These are phyloP conservation scores for Neofusicoccum sp. DNA, from an alignment of 2,329 filamentous ascomycete genomes.

Conservation along the genomic window DNA sequence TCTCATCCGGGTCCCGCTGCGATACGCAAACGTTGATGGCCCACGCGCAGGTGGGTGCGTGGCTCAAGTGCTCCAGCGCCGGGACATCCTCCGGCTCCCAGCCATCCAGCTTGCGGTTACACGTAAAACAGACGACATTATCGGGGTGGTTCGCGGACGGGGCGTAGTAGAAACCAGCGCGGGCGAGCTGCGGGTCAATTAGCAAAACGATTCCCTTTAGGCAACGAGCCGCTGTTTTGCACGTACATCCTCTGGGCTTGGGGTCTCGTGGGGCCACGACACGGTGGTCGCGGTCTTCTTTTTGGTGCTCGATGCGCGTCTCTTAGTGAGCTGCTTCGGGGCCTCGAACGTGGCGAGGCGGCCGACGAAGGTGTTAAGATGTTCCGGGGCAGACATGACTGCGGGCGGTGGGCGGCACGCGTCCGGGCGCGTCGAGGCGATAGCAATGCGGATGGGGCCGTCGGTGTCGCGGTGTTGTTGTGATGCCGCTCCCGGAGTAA, in stretches of 20 bases:
- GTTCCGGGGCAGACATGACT: conserved; percentile 39
- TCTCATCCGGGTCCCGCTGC: conserved; percentile 59
- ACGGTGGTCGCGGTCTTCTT: conserved; percentile 57
- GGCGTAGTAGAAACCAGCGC: conserved; percentile 86
- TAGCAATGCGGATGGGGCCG: conserved; percentile 11
- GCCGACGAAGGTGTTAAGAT: conserved; percentile 65
- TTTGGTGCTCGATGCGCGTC: conserved; percentile 65
- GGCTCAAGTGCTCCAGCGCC: conserved; percentile 78
- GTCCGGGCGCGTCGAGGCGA: neutral
- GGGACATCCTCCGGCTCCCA: conserved; percentile 90
- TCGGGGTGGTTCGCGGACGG: conserved; percentile 74
- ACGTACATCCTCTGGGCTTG: conserved; percentile 63
- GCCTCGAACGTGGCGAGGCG: conserved; percentile 78
- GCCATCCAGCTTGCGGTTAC: conserved; percentile 77
- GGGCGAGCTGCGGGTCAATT: conserved; percentile 64
- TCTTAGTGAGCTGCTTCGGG: conserved; percentile 62
- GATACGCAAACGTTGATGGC: conserved; percentile 62
- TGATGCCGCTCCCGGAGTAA: neutral
- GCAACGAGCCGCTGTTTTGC: neutral
- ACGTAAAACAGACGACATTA: conserved; percentile 88
- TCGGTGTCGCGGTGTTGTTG: conserved; percentile 9
- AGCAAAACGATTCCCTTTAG: conserved; percentile 5
- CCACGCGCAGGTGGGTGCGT: conserved; percentile 82
- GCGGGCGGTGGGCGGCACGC: neutral
- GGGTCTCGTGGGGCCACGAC: conserved; percentile 74